Evolutionary conservation across 345 rosid genomes (phyloP).

Genomic region (Populus euphratica): DNA sequence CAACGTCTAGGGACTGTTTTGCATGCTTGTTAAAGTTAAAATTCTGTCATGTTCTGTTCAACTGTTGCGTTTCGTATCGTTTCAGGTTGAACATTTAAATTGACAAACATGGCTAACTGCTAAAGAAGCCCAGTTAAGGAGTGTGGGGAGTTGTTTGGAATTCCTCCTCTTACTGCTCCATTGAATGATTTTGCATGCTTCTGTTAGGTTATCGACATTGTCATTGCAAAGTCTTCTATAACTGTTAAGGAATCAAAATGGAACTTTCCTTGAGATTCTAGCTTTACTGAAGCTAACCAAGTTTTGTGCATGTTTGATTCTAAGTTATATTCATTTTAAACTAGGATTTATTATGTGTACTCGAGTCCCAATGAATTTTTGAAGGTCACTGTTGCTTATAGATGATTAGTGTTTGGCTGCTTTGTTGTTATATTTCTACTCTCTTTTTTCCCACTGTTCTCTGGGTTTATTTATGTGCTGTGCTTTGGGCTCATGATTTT

Average conservation of each 20-base stretch:
- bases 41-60: background rate
- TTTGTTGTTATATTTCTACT: background rate
- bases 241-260: background rate
- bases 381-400: background rate
- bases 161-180: background rate
- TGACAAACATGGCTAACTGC: background rate
- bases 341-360: background rate
- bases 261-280: background rate
- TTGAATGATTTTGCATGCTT: background rate
- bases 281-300: background rate
- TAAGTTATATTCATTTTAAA: background rate
- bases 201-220: background rate
- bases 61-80: background rate
- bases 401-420: background rate
- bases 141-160: background rate
- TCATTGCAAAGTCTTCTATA: background rate
- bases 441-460: too few relatives aligned
- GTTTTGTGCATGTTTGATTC: background rate
- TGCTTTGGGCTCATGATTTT: background rate
- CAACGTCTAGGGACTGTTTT: background rate
- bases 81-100: background rate
- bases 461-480: background rate
- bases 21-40: background rate
- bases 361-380: background rate
- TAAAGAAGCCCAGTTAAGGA: background rate